Base-by-base conservation (phyloP, 345 rosid genomes). In the Eucalyptus sp. region DNA sequence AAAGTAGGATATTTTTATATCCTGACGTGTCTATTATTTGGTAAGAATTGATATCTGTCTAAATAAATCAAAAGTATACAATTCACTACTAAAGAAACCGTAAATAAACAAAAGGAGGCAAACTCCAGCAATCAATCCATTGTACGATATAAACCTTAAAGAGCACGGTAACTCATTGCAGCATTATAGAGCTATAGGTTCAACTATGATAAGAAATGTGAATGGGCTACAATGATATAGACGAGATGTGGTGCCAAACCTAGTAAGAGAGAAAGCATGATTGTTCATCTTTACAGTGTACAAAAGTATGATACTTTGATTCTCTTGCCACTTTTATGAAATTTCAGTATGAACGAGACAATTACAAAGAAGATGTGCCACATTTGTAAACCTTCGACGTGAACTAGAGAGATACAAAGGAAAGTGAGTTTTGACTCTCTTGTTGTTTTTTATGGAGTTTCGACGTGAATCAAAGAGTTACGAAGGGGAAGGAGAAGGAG, bases 291-390 rank as follows among this genome's bases (percentile, higher is more conserved):
- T 18, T 37, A 24, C 1, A 0, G 10, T 71, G 22, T 10, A 71
- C 25, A 17, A 33, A 68, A 9, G 24, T 33, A 9, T 33, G 41
- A 2, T 8, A 3, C 3, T 68, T 68, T 7, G 10, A n/a, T 14
- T 66, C 41, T n/a, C 5, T 66, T 2, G 5, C 5, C 5, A 16
- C 76, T 15, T 64, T 66, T 66, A 14, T 4, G 76, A n/a, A 68
- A 20, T 3, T 68, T 68, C 4, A 3, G 37, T 3, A 10, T 68
- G 80, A 31, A 17, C 2, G 0, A 17, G 24, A 68, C 1, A 8
- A 13, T 33, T 68, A 16, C 22, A 68, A 12, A 27, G 68, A 12
- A 52, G 58, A 52, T 29, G 3, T 29, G 18, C 17, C 1, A 7
- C 33, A 2, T 62, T 7, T 62, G 5, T 62, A 13, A 62, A 29